Percentiles rank a stretch among this genome's conserved stretches.
phyloP scores from a whole-genome alignment of 176 grass and related monocot genomes.

The Hordeum marinum region DNA sequence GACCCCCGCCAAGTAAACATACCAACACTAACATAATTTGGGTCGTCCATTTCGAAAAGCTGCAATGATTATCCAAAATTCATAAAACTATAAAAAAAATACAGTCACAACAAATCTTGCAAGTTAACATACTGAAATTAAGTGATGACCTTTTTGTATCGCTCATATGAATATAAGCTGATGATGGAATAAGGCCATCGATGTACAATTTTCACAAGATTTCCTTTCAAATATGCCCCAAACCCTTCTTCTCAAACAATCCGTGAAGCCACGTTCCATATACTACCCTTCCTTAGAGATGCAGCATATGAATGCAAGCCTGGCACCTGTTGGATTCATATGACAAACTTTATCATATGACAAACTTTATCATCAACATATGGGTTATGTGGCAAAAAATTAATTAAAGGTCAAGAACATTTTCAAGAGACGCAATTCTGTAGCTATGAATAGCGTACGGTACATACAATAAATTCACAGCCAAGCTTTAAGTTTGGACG shows the following conservation, averaged over 20 bases:
- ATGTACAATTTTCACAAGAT: slow-evolving; percentile 83
- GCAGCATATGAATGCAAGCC: slow-evolving; percentile 81
- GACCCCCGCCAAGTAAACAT: slow-evolving; percentile 47
- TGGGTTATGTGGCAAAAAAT: background rate
- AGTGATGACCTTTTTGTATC: slow-evolving; percentile 64
- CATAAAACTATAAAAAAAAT: slow-evolving; percentile 7
- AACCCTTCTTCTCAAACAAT: slow-evolving; percentile 80
- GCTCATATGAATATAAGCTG: slow-evolving; percentile 81
- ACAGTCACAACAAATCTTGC: background rate
- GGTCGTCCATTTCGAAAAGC: slow-evolving; percentile 4
- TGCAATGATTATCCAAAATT: slow-evolving; percentile 26
- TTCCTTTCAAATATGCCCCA: slow-evolving; percentile 86
- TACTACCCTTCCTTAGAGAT: slow-evolving; percentile 61
- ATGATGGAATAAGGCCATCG: slow-evolving; percentile 86
- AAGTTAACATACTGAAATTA: background rate
- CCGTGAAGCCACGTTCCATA: slow-evolving; percentile 72
- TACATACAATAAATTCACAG: too few relatives aligned
- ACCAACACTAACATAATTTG: slow-evolving; percentile 44
- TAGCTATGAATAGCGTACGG: too few relatives aligned
- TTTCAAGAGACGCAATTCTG: background rate
- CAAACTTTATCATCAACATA: background rate
- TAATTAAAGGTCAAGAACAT: too few relatives aligned
- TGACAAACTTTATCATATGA: background rate
- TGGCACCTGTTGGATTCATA: slow-evolving; percentile 57
- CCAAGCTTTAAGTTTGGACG: background rate